These are phyloP conservation scores for Ceratocystis papillata DNA, from an alignment of 2,329 filamentous ascomycete species.

Conservation along the genomic window DNA sequence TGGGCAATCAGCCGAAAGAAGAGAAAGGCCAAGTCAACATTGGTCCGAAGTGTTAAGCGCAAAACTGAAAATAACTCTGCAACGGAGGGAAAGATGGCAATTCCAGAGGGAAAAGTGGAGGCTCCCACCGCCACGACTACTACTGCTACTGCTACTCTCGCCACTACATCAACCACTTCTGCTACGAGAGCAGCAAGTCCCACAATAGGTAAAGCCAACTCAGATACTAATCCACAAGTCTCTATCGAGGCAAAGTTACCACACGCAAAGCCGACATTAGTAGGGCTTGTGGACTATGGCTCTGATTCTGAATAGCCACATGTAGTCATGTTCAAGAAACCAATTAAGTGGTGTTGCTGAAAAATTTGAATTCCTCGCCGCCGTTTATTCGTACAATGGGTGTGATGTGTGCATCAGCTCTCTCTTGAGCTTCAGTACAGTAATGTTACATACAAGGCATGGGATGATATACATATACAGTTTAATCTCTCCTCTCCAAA, in stretches of 20 bases:
- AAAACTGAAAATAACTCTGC: constrained; percentile 27
- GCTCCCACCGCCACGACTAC: background rate
- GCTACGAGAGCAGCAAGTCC: background rate
- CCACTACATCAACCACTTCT: background rate
- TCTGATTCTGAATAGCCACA: constrained; percentile 33
- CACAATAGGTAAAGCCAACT: background rate
- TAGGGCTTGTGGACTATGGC: constrained; percentile 45
- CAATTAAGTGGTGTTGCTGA: background rate
- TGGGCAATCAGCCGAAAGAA: constrained; percentile 31
- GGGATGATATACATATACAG: constrained; percentile 15
- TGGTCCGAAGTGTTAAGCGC: constrained; percentile 32
- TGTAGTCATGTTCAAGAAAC: background rate
- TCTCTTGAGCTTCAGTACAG: constrained; percentile 1
- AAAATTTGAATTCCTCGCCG: constrained; percentile 1
- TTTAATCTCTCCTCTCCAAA: background rate
- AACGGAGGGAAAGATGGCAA: background rate
- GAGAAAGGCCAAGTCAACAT: constrained; percentile 17
- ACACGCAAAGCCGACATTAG: constrained; percentile 23
- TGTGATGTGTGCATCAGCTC: constrained; percentile 4
- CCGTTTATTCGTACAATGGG: constrained; percentile 11
- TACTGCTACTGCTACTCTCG: background rate
- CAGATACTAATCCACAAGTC: background rate
- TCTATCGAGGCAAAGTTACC: constrained; percentile 3
- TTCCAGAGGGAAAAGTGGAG: background rate
- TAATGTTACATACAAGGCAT: constrained; percentile 24